Conservation (phyloP, 441 rosid genomes). For the Francoa sonchifolia region DNA sequence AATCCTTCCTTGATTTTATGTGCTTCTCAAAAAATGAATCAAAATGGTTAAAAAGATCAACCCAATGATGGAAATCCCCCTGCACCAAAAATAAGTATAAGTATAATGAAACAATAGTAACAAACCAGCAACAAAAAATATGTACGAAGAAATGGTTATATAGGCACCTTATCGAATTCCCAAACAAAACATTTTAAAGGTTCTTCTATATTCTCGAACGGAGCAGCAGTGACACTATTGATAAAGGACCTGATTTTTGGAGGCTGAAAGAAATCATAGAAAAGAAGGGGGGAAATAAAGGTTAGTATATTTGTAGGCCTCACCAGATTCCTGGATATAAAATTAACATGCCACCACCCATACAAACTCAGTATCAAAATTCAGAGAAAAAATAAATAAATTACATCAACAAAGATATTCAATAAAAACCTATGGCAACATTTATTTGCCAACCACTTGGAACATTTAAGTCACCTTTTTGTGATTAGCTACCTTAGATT, state of each 20-base stretch:
- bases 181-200: constrained; percentile 66
- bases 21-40: constrained; percentile 90
- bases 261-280: constrained; percentile 50
- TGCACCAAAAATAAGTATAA: constrained; percentile 24
- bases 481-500: too few species aligned
- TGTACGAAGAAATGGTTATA: constrained; percentile 8
- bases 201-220: constrained; percentile 66
- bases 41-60: constrained; percentile 87
- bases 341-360: neutral
- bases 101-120: constrained; percentile 10
- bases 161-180: constrained; percentile 82
- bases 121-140: neutral
- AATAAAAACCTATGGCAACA: too few species aligned
- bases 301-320: constrained; percentile 5
- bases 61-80: constrained; percentile 99
- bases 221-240: constrained; percentile 47
- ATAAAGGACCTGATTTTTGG: constrained; percentile 81
- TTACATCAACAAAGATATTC: too few species aligned
- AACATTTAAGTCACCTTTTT: too few species aligned
- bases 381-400: too few species aligned
- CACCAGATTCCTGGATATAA: constrained; percentile 3
- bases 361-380: too few species aligned
- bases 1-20: constrained; percentile 74
- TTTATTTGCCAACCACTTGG: too few species aligned
- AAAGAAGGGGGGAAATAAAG: constrained; percentile 1